phyloP scores from a whole-genome alignment of 441 rosid genomes.

The Sinapis alba region DNA sequence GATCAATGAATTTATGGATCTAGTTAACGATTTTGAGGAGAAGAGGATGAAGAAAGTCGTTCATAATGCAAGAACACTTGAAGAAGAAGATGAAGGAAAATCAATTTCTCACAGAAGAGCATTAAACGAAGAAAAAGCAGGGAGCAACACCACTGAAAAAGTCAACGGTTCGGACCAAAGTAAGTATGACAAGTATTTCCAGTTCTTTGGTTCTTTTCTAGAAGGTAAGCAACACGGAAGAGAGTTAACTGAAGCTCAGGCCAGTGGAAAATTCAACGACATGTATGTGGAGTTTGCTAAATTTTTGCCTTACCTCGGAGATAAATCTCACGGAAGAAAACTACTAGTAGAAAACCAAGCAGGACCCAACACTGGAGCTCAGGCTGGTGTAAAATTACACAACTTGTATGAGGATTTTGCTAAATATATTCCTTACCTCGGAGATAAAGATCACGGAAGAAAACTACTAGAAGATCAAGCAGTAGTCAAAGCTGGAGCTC shows the following conservation, averaged over 20 bases:
- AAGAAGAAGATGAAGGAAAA: neutral
- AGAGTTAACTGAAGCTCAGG: neutral
- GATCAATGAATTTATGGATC: constrained; percentile 13
- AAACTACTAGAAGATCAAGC: too few relatives aligned
- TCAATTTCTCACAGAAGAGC: constrained; percentile 3
- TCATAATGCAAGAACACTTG: constrained; percentile 14
- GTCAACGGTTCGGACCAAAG: neutral
- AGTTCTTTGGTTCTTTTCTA: neutral
- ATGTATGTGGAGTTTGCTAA: neutral
- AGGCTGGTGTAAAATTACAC: neutral
- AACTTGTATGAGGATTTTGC: neutral
- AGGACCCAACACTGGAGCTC: too few relatives aligned
- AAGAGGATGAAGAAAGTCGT: constrained; percentile 1
- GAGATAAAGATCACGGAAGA: neutral
- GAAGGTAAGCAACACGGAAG: neutral
- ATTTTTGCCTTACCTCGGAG: neutral
- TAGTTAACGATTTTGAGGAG: constrained; percentile 12
- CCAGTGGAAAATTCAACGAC: neutral
- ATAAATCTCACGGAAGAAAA: neutral
- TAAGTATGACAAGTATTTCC: neutral
- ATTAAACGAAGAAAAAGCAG: neutral
- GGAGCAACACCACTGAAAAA: neutral
- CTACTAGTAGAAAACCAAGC: neutral
- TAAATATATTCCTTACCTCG: neutral
- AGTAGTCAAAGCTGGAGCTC: too few relatives aligned